A percentile compares a stretch with the other conserved stretches of the same genome.
Evolutionary conservation across 345 rosid genomes (phyloP).

Genomic region (Arabidopsis arenosa): DNA sequence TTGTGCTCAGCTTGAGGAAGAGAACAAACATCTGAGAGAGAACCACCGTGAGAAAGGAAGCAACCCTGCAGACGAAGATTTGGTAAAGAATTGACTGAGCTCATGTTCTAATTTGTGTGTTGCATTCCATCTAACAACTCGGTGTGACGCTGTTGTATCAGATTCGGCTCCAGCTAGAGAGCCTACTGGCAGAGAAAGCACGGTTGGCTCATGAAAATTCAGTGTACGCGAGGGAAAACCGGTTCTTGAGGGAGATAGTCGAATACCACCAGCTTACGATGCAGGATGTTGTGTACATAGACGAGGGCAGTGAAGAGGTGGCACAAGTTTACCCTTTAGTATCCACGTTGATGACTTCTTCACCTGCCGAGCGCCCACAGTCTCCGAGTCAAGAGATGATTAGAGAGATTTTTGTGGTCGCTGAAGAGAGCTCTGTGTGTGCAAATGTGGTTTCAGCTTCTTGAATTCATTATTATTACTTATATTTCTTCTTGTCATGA

Average conservation of each 20-base stretch:
- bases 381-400: constrained; percentile 14
- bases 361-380: neutral
- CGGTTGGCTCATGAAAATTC: constrained; percentile 88
- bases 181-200: constrained; percentile 87
- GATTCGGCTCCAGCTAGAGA: constrained; percentile 95
- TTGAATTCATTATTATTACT: constrained; percentile 2
- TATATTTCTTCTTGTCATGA: neutral
- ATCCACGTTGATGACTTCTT: constrained; percentile 37
- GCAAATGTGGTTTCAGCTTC: neutral
- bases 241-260: constrained; percentile 87
- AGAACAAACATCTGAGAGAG: constrained; percentile 78
- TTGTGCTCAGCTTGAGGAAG: constrained; percentile 90
- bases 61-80: constrained; percentile 80
- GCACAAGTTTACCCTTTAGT: constrained; percentile 57
- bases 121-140: constrained; percentile 11
- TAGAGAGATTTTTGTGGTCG: constrained; percentile 1
- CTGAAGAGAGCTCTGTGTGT: constrained; percentile 5
- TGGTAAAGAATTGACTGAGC: constrained; percentile 55
- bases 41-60: constrained; percentile 77
- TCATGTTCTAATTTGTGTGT: constrained; percentile 6
- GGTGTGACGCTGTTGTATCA: constrained; percentile 36
- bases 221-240: constrained; percentile 75
- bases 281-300: constrained; percentile 89
- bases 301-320: constrained; percentile 80
- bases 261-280: constrained; percentile 95